Conservation (phyloP, 805 yeast genomes). For the Candida ortonii region DNA sequence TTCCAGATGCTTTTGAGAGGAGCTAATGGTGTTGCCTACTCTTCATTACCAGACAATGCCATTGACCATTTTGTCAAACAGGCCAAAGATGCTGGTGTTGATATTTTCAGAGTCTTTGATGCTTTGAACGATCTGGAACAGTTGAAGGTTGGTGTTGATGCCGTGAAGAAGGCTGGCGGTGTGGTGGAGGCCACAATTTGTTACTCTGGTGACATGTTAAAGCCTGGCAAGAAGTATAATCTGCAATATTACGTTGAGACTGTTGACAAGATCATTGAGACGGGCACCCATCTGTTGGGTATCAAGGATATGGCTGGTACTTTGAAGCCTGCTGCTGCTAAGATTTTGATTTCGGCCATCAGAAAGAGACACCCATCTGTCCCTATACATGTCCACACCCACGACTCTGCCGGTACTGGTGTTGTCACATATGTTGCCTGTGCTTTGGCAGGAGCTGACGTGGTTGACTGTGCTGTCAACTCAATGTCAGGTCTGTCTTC, state of each 20-base stretch:
- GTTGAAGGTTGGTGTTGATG: constrained; percentile 95
- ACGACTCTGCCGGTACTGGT: constrained; percentile 99
- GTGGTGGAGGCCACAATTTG: constrained; percentile 98
- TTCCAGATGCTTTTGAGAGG: constrained; percentile 99
- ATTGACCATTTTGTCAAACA: constrained; percentile 94
- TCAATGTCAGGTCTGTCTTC: constrained; percentile 98
- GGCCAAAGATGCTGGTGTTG: constrained; percentile 96
- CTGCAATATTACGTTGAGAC: constrained; percentile 81
- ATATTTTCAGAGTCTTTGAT: constrained; percentile 95
- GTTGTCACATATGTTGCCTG: constrained; percentile 95
- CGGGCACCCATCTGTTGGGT: constrained; percentile 97
- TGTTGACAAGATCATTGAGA: constrained; percentile 76
- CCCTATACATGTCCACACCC: constrained; percentile 98
- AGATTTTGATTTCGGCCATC: constrained; percentile 69
- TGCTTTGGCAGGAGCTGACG: constrained; percentile 96
- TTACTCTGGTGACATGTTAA: constrained; percentile 98
- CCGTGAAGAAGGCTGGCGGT: constrained; percentile 98
- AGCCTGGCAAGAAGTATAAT: constrained; percentile 94
- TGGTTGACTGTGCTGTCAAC: constrained; percentile 95
- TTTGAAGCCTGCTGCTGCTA: constrained; percentile 92
- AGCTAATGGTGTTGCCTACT: constrained; percentile 98
- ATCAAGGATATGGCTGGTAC: constrained; percentile 99
- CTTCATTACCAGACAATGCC: constrained; percentile 97
- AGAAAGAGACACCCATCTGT: constrained; percentile 86
- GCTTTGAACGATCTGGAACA: constrained; percentile 96